phyloP scores from a whole-genome alignment of 164 flowering plant genomes.

The Liquidambar formosana region DNA sequence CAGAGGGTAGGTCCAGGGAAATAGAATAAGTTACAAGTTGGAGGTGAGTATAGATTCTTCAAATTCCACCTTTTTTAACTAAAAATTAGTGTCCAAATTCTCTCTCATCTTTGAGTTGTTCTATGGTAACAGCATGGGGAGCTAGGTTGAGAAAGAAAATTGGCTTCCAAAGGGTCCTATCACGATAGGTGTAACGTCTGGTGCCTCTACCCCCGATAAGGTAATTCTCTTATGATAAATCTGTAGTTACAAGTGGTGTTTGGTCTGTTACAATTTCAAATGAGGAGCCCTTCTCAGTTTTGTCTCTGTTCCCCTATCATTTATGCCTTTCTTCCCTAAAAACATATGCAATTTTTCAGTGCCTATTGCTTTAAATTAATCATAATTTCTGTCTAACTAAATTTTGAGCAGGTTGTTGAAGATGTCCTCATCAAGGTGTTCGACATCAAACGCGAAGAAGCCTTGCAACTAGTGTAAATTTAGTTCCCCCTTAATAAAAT shows the following conservation, averaged over 20 bases:
- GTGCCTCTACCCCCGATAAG: constrained; percentile 99
- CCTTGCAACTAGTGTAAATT: constrained; percentile 51
- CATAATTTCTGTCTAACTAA: background rate
- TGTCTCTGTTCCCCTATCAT: too few relatives aligned
- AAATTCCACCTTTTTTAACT: background rate
- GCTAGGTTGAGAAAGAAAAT: constrained; percentile 85
- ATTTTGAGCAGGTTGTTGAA: constrained; percentile 70
- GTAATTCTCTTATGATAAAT: constrained; percentile 32
- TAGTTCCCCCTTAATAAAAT: background rate
- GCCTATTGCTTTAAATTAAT: background rate
- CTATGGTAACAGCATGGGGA: constrained; percentile 72
- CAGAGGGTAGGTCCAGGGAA: constrained; percentile 95
- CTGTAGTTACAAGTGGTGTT: background rate
- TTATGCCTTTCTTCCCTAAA: too few relatives aligned
- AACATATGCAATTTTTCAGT: background rate
- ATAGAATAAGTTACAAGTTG: constrained; percentile 74
- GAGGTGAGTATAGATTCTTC: constrained; percentile 41
- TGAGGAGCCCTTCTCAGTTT: background rate
- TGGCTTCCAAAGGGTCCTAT: constrained; percentile 86
- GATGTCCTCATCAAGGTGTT: constrained; percentile 79
- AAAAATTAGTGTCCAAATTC: background rate
- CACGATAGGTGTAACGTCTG: constrained; percentile 89
- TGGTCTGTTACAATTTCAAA: background rate
- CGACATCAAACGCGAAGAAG: constrained; percentile 74
- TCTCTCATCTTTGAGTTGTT: background rate